Evolutionary conservation across 2,329 filamentous ascomycete species (phyloP), one percentile per base, ranked within the genome.

Genomic region (Graphiopsis chlorocephala): DNA sequence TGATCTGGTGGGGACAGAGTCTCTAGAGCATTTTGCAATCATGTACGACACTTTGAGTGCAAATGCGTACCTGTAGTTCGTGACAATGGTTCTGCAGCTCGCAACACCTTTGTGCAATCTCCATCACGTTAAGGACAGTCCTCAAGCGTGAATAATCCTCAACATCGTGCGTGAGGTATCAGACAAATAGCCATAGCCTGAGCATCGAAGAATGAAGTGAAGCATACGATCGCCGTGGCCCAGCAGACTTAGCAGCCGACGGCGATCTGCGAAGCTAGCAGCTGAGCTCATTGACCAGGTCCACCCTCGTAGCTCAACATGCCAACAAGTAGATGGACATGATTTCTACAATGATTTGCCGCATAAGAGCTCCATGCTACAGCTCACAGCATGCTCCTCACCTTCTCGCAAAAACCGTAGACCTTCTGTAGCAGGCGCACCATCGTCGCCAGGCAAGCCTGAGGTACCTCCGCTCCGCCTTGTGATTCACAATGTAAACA

Each of bases 381-480:
- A 47, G 25, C 26, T 47, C 38, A 47, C 12, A 48, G 57, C 35
- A 60, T 48, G 57, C 57, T 31, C 57, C 57, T 47, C 38, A 26
- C 3, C 12, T 38, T 14, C 26, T 11, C n/a, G 15, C 57, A 8
- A 60, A 38, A 25, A 12, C 20, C 25, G n/a, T 25, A 47, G 42
- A 7, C 31, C n/a, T 15, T 17, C 20, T 56, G 53, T 56, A 10
- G 31, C n/a, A 23, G 31, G 4, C 29, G n/a, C 29, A 8, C 17
- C 53, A 38, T 56, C 53, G 53, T 38, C 31, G 53, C 53, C 31
- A 20, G 23, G n/a, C 53, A 56, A 33, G n/a, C 53, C 53, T 56
- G 53, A 56, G 53, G 53, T 31, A 56, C 1, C 52, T 14, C 29
- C 20, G 4, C 17, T 38, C 29, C n/a, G 38, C 38, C 38, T 45